These are phyloP conservation scores for Vachellia pachyceras DNA, from an alignment of 306 rosid species.

Conservation along the genomic window DNA sequence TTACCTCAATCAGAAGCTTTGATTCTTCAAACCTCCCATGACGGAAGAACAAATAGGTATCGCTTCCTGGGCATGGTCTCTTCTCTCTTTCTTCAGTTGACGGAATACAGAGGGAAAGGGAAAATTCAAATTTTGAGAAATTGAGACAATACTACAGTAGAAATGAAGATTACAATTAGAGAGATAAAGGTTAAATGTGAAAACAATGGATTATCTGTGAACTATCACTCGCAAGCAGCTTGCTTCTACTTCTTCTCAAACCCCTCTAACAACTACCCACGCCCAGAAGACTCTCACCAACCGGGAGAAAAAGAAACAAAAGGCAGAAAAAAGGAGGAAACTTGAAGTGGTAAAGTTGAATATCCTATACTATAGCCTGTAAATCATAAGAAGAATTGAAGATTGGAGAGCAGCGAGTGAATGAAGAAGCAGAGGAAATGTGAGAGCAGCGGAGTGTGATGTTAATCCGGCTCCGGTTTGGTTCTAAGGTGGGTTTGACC, in stretches of 20 bases:
- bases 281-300: not conserved
- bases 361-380: not conserved
- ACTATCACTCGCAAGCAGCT: constrained; percentile 5
- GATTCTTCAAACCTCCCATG: constrained; percentile 31
- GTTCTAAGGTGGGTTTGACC: constrained; percentile 45
- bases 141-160: constrained; percentile 8
- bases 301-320: not conserved
- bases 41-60: constrained; percentile 36
- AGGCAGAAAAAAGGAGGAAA: not conserved
- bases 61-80: constrained; percentile 36
- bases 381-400: not conserved
- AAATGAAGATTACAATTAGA: constrained; percentile 26
- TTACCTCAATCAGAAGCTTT: constrained; percentile 54
- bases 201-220: not conserved
- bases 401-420: not conserved
- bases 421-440: not conserved
- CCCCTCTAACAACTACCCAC: not conserved
- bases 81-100: constrained; percentile 49
- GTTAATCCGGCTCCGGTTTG: constrained; percentile 51
- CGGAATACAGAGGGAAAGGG: constrained; percentile 47
- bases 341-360: not conserved
- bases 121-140: constrained; percentile 34
- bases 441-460: constrained; percentile 9
- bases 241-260: not conserved
- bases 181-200: not conserved